Conservation (phyloP, 768 basidiomycete genomes). For the Phlegmacium glaucopus region DNA sequence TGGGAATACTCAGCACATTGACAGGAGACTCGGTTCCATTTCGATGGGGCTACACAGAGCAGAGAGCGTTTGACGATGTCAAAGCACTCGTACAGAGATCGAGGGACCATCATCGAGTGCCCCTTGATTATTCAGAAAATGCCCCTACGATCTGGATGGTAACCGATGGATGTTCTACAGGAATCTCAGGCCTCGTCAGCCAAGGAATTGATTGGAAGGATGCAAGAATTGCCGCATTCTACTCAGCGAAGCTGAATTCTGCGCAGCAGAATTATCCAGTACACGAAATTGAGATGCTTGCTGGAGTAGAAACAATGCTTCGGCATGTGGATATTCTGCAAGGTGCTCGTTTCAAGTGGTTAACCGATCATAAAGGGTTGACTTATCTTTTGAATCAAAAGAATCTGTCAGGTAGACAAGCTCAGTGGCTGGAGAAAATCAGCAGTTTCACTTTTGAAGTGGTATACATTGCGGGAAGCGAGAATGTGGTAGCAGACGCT, state of each 20-base stretch:
- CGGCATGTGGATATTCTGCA: slow-evolving; percentile 24
- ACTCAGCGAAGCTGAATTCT: slow-evolving; percentile 31
- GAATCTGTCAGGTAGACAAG: slow-evolving; percentile 30
- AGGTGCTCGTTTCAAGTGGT: slow-evolving; percentile 24
- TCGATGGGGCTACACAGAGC: slow-evolving; percentile 25
- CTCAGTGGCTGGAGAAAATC: slow-evolving; percentile 33
- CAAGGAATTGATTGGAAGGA: slow-evolving; percentile 21
- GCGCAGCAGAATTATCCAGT: slow-evolving; percentile 39
- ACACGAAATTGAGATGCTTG: slow-evolving; percentile 36
- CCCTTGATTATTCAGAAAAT: slow-evolving; percentile 13
- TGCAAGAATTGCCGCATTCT: slow-evolving; percentile 27
- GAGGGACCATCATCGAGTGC: slow-evolving; percentile 18
- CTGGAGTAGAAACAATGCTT: slow-evolving; percentile 31
- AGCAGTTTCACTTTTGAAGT: slow-evolving; percentile 17
- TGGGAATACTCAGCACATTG: slow-evolving; percentile 27
- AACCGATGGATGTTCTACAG: slow-evolving; percentile 27
- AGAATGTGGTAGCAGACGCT: slow-evolving; percentile 31
- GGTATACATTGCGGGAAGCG: slow-evolving; percentile 17
- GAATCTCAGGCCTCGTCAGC: slow-evolving; percentile 25
- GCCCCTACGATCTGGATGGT: slow-evolving; percentile 26
- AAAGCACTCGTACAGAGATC: slow-evolving; percentile 23
- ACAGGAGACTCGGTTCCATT: slow-evolving; percentile 23
- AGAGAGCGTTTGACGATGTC: slow-evolving; percentile 33
- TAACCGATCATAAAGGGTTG: slow-evolving; percentile 28
- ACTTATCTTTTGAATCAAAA: slow-evolving; percentile 26